phyloP scores from a whole-genome alignment of 331 rosid genomes.

The Prunus yedoensis region DNA sequence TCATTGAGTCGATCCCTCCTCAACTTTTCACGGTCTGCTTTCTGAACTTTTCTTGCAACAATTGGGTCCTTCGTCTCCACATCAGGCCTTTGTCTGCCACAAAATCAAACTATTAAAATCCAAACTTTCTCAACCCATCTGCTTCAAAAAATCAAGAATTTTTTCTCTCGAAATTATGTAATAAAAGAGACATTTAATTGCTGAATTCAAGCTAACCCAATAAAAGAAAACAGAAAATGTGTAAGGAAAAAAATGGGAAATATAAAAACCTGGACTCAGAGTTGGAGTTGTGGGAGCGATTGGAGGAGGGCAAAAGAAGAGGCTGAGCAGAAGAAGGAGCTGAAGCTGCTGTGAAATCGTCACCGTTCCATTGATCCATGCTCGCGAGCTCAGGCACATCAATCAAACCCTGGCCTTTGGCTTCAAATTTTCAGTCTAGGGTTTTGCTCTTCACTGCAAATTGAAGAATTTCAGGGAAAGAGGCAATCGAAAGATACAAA shows the following conservation, averaged over 20 bases:
- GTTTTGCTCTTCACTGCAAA: not conserved
- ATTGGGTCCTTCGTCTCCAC: constrained; percentile 54
- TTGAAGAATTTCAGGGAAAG: not conserved
- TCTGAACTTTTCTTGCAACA: constrained; percentile 67
- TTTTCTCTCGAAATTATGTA: not conserved
- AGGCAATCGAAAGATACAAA: not conserved
- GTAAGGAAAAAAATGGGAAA: not conserved
- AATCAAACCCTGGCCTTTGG: not conserved
- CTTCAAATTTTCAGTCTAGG: constrained; percentile 4
- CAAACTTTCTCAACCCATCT: not conserved
- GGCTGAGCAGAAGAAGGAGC: constrained; percentile 31
- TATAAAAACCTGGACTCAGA: constrained; percentile 40
- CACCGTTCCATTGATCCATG: constrained; percentile 48
- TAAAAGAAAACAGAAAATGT: not conserved
- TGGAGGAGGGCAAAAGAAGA: constrained; percentile 8
- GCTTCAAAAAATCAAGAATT: not conserved
- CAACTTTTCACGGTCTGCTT: constrained; percentile 93
- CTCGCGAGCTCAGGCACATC: not conserved
- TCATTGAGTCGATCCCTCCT: constrained; percentile 84
- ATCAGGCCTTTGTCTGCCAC: constrained; percentile 51
- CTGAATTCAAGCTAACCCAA: constrained; percentile 3
- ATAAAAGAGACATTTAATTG: not conserved
- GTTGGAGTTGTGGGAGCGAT: constrained; percentile 23
- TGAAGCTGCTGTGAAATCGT: constrained; percentile 28
- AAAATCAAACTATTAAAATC: not conserved